Evolutionary conservation across 1,139 yeast genomes (phyloP), one percentile per base, ranked within the genome.

Genomic region (Debaryomyces psychrophilus): DNA sequence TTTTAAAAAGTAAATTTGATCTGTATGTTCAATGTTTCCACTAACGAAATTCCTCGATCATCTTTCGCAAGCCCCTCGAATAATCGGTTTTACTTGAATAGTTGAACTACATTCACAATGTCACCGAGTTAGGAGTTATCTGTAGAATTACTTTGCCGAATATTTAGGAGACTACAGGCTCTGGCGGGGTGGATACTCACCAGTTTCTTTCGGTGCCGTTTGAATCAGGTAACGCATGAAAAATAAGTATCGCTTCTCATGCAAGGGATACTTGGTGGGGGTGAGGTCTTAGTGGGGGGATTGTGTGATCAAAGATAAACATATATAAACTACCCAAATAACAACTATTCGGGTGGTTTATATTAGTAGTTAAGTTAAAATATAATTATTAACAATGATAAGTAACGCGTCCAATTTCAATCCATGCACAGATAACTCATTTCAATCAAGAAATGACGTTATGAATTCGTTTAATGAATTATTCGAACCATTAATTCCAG

Each of bases 401-500:
- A 2, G 37, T 22, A 37, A 26, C 11, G 7, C 17, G 6, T 37
- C 41, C 9, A 39, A 35, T 5, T 41, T 41, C 20, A 41, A 34
- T 20, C 15, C 39, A 5, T 41, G 26, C 25, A 5, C 14, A 22
- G 29, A 18, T 8, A 44, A 38, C 28, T 9, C 41, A n/a, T 29
- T 46, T 2, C 18, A 39, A 25, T 27, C 47, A n/a, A 43, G 50
- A 37, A 20, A 34, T 8, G 50, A 51, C 38, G 33, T 51, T 11
- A 42, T 28, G 26, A 23, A 25, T 8, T 52, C 51, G 6, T 48
- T 44, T 15, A 8, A 41, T 17, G 41, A 46, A 20, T n/a, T 44
- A 12, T 44, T 48, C 28, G 46, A 44, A 12, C 53, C 55, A 1
- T 36, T 51, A n/a, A 9, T 46, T 6, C 39, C 45, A 8, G 47